These are phyloP conservation scores for Helotiales sp. DNA, from an alignment of 2,329 filamentous ascomycete species.

Conservation along the genomic window DNA sequence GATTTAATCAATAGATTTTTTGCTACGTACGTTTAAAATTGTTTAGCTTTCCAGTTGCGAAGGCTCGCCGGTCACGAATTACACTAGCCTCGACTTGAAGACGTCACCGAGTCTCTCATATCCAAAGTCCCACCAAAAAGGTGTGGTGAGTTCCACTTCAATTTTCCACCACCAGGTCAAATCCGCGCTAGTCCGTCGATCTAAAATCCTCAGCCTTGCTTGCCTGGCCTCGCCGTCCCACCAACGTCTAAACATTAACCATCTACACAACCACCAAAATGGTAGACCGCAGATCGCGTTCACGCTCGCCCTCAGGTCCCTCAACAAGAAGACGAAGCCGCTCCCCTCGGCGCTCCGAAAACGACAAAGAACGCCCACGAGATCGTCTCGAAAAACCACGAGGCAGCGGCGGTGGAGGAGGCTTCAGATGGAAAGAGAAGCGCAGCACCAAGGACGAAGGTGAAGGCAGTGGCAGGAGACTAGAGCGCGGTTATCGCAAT, in stretches of 20 bases:
- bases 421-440: slow-evolving; percentile 65
- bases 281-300: slow-evolving; percentile 35
- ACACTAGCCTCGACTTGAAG: too few relatives aligned
- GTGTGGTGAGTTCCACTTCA: not conserved
- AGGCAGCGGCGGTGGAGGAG: slow-evolving; percentile 43
- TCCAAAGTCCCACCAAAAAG: too few relatives aligned
- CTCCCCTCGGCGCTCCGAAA: slow-evolving; percentile 50
- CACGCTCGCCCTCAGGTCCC: slow-evolving; percentile 34
- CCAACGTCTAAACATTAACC: not conserved
- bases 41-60: too few relatives aligned
- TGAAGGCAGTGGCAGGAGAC: slow-evolving; percentile 51
- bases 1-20: too few relatives aligned
- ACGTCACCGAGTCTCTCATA: too few relatives aligned
- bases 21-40: too few relatives aligned
- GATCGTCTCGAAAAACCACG: slow-evolving; percentile 36
- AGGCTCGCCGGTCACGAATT: too few relatives aligned
- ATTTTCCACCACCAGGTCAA: not conserved
- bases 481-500: slow-evolving; percentile 59
- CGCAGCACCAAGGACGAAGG: slow-evolving; percentile 50
- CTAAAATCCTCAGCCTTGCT: slow-evolving; percentile 9
- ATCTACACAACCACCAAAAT: slow-evolving; percentile 60
- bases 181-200: slow-evolving; percentile 1
- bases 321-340: slow-evolving; percentile 47
- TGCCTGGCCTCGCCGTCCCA: not conserved
- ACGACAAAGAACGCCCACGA: slow-evolving; percentile 38